Evolutionary conservation across 2,329 filamentous ascomycete genomes (phyloP), one percentile per base, ranked within the genome.

Genomic region (Bertia moriformis): DNA sequence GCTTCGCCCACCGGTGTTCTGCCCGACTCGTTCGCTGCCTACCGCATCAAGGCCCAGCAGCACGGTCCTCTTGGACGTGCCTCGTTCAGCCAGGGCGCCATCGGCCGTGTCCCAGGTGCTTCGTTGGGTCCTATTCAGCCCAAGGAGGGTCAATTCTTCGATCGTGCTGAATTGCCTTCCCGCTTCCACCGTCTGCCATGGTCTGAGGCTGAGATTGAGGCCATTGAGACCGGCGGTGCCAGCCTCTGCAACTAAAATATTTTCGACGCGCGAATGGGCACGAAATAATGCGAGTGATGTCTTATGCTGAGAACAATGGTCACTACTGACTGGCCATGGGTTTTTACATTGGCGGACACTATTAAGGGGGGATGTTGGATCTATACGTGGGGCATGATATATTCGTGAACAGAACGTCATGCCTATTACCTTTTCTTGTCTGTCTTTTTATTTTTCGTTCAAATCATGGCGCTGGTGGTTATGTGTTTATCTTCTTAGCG

Each of bases 141-240:
- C 27, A 70, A 71, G 43, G 61, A 75, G 51, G 89, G 89, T 49
- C 66, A 35, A 58, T 86, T 71, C 60, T 95, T 94, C 56, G 91
- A 96, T 60, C 77, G 87, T 49, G 83, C 76, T 49, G 83, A 98
- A 63, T 77, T 98, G 18, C 89, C 91, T 14, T 57, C 67, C 45
- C 76, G 89, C 51, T 98, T 95, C 73, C 76, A 79, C 53, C 73
- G 86, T 46, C 65, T 73, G 38, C 71, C 76, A 12, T 83, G 88
- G 62, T 79, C 73, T 27, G 61, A 78, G 49, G 78, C 78, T 33
- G 91, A 98, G 72, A 98, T 98, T 43, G 91, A 96, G 60, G 88
- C 87, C 17, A 73, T 98, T 53, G 87, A 95, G 73, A 91, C 85
- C 41, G 91, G 88, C 40, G 91, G 91, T 41, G 91, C 89, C 22